Base-by-base conservation (phyloP, 108 stramenopile genomes). In the Nitzschia sp. region DNA sequence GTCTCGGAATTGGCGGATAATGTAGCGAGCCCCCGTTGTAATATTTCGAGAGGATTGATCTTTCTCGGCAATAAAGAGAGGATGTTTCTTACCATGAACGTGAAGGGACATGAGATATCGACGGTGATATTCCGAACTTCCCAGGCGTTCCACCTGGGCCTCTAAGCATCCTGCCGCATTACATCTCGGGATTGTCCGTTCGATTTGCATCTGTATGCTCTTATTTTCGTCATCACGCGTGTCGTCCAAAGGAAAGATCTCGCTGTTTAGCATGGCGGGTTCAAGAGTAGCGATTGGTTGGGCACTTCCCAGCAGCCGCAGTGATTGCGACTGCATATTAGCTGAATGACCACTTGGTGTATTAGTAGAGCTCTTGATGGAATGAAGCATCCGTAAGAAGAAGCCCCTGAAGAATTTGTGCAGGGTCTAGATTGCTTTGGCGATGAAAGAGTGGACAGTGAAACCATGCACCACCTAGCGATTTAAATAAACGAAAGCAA, bases 71-170 rank as follows among this genome's bases (percentile, higher is more conserved):
- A 60, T 19, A 35, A 60, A 22, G 36, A 38, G 33, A 22, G 33
- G 58, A 22, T 28, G 13, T 13, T 27, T 38, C 36, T 4, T 31
- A 8, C 21, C 35, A n/a, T 38, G 3, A 6, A 31, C 4, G 35
- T 60, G 58, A 60, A 60, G 35, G 5, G 58, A 21, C 58, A 60
- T 60, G 13, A 31, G 26, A 21, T 60, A 60, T 21, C 13, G 33
- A 35, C 30, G 35, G 3, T 38, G 35, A 4, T 5, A 21, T 35
- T 56, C 27, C 4, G 9, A 28, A 4, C 55, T 16, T 16, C 48
- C 48, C 16, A 50, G 9, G 17, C 48, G 9, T 22, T 50, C 4
- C 4, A 50, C 48, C 19, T 50, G 13, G 48, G 16, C 21, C 48
- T 21, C 21, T 8, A 50, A 5, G 4, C 4, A 16, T n/a, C 48